Evolutionary conservation across 1,284 basidiomycete genomes (phyloP), one percentile per base, ranked within the genome.

Genomic region (Peniophora sp.): DNA sequence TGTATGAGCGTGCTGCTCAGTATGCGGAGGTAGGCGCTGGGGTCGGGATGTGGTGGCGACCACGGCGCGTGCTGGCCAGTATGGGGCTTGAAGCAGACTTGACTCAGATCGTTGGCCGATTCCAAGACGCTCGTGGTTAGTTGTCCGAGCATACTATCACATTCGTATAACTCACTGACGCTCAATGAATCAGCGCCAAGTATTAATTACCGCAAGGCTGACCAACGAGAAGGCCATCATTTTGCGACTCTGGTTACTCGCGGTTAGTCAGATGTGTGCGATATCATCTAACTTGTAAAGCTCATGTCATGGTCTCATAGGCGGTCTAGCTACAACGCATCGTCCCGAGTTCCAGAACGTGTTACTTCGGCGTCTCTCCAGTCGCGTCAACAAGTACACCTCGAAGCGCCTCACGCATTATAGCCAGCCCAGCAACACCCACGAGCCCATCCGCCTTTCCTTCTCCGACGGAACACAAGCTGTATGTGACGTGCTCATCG

Each of bases 401-500:
- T 61, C 61, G 12, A 74, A 73, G 53, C 70, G 69, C 32, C 63
- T 78, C 8, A 55, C 64, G 3, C 65, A 66, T 0, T 76, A 72
- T 55, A 56, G 52, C 11, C 67, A 72, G 32, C 50, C 52, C 16
- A 49, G 43, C 25, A 55, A 11, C 25, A 17, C 43, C 2, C 55
- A 60, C 19, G 25, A 55, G 3, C 50, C 56, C 0, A 65, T 78
- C 22, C 59, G 54, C 2, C 56, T 78, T n/a, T 53, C 61, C 16
- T 78, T 79, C 53, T 44, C 61, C 8, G 72, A 78, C 52, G 74
- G 71, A 5, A 61, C 67, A 1, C 61, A 60, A 0, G 68, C 69
- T 2, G 58, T 62, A 2, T 74, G 70, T 53, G 74, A 78, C 52
- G 39, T 78, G 6, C 65, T 77, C 16, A 61, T 79, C 20, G 76